Percentiles rank a stretch among this genome's conserved stretches.
phyloP scores from a whole-genome alignment of 371 early-diverging fungal genomes.

The Vittaforma corneae region DNA sequence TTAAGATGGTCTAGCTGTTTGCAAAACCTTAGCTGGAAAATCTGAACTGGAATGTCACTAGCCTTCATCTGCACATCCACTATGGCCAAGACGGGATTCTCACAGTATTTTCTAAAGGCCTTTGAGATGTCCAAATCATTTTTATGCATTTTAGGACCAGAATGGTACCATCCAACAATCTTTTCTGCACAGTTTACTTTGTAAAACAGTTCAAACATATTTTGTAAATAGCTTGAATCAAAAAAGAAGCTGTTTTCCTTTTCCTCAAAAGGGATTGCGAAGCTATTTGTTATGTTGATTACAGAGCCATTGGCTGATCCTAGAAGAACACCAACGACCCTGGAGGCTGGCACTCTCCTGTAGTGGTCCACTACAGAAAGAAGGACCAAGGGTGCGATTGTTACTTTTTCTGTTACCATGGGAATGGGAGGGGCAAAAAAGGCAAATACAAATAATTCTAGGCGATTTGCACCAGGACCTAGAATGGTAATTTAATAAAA shows the following conservation, averaged over 20 bases:
- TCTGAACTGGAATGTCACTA: constrained; percentile 46
- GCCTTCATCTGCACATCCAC: constrained; percentile 52
- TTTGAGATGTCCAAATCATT: constrained; percentile 96
- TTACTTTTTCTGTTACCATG: constrained; percentile 64
- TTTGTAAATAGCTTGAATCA: constrained; percentile 94
- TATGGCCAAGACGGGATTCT: constrained; percentile 65
- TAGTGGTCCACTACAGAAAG: constrained; percentile 96
- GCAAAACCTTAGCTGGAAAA: constrained; percentile 74
- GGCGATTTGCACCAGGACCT: no score
- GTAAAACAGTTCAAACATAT: constrained; percentile 95
- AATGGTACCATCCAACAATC: constrained; percentile 98
- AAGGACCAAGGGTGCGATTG: constrained; percentile 91
- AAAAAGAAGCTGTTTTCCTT: constrained; percentile 95
- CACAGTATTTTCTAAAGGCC: constrained; percentile 77
- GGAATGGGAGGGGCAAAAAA: no score
- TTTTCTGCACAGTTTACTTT: constrained; percentile 94
- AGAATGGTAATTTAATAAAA: no score
- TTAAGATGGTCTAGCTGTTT: constrained; percentile 82
- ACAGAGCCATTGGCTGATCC: constrained; percentile 71
- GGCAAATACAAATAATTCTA: no score
- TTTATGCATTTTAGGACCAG: constrained; percentile 84
- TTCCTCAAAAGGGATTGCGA: constrained; percentile 85
- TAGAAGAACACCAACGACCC: constrained; percentile 95
- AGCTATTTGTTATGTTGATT: constrained; percentile 90
- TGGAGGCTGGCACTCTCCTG: constrained; percentile 80